Evolutionary conservation across 1,139 yeast species (phyloP).

Genomic region (Chernovozyma aurita): DNA sequence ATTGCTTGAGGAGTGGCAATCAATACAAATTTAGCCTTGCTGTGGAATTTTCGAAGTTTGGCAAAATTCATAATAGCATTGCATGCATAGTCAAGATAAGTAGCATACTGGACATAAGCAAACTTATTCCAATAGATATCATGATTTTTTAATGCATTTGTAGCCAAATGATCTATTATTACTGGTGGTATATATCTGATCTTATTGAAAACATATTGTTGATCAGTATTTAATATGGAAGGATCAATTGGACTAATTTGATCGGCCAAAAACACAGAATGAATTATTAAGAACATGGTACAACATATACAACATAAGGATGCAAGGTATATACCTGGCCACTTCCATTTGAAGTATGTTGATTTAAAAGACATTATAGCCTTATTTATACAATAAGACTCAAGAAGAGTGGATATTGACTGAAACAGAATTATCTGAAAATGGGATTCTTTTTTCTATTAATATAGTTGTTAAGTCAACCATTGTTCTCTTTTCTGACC

Average conservation of each 20-base stretch:
- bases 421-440: no score
- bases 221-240: neutral
- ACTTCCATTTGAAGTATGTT: no score
- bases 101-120: constrained; percentile 37
- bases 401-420: no score
- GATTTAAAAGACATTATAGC: no score
- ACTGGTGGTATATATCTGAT: constrained; percentile 1
- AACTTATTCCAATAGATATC: constrained; percentile 8
- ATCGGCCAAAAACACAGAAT: neutral
- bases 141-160: neutral
- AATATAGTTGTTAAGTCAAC: no score
- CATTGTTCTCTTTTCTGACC: no score
- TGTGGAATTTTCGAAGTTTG: constrained; percentile 16
- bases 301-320: no score
- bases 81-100: constrained; percentile 27
- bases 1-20: constrained; percentile 9
- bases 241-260: neutral
- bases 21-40: constrained; percentile 23
- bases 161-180: neutral
- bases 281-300: no score
- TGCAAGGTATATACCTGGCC: no score
- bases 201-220: neutral
- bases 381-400: no score
- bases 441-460: no score
- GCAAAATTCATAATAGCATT: constrained; percentile 29